Evolutionary conservation across 176 grass and related monocot species (phyloP), one percentile per base, ranked within the genome.

Genomic region (Rhynchospora breviuscula): DNA sequence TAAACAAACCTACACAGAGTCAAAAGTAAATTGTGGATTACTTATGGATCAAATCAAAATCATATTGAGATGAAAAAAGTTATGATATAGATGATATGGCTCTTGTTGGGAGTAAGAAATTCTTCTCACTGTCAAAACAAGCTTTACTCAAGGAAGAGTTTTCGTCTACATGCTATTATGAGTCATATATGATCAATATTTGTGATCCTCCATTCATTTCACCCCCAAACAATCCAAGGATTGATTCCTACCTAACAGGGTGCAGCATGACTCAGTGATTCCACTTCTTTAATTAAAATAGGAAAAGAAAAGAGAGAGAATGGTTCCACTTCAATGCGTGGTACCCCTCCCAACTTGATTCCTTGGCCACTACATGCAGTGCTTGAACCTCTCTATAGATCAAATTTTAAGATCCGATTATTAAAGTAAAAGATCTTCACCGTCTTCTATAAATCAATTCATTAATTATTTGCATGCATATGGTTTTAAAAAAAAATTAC

Each of bases 191-290:
- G n/a, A 18, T 59, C 17, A 59, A 59, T 59, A 59, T 18, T 59
- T 59, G 7, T 59, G 12, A 74, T 4, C 48, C 48, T 53, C 13
- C 29, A 54, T 76, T 54, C 48, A 56, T 29, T 43, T 67, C 17
- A 29, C 14, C 13, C 13, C 51, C 72, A 77, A 77, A 33, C 23
- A 71, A 71, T 77, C 49, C 12, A 75, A 56, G 73, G 49, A 77
- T 56, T 77, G 49, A 56, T 77, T 77, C 73, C 49, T 54, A 77
- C 49, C 73, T 1, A 56, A 77, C 23, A 77, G 73, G 73, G 73
- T 77, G 73, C 73, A 77, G 17, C 73, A 47, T 77, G 73, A 77
- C 73, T 77, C 73, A 56, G 21, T 56, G 73, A 77, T 77, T 77
- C 73, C 73, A 33, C 73, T 77, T 53, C 6, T 76, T 76, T 56